Evolutionary conservation across 2,329 filamentous ascomycete genomes (phyloP), one percentile per base, ranked within the genome.

Genomic region (Aspergillus sp.): DNA sequence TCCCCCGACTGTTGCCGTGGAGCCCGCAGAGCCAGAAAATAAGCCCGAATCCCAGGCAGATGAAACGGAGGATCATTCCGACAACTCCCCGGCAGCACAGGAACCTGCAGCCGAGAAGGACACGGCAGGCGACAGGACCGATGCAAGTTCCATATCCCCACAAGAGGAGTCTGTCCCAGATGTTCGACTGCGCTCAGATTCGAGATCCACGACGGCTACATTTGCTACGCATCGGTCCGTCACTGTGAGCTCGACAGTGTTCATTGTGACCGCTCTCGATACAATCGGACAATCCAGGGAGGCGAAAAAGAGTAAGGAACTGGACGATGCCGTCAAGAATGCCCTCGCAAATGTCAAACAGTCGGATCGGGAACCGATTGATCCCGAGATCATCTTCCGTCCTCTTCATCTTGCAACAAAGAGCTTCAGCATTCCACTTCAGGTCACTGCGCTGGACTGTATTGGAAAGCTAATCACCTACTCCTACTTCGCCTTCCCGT

Each of bases 381-480:
- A 95, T 65, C 92, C 95, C 32, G 91, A 97, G 70, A 78, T 95
- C 51, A 85, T 99, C 62, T 99, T 99, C 67, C 86, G 88, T 60
- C 94, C 94, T 13, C 76, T 99, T 30, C 89, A 95, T 67, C 82
- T 97, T 40, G 94, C 95, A 45, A 93, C 92, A 33, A 90, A 91
- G 69, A 88, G 90, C 9, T 83, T 86, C 63, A 96, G 90, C 65
- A 87, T 93, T 49, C 85, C 90, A 53, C 80, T 99, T 44, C 89
- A 91, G 54, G 95, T 91, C 19, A 89, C 89, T 35, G 92, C 94
- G 6, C 84, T 99, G 66, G 94, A 99, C 74, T 97, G 93, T 74
- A 96, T 99, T 65, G 94, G 95, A 65, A 99, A 99, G 78, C 85
- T 99, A 57, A 97, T 97, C 69, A 96, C 93, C 65, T 99, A 96